Percentiles rank a stretch among this genome's conserved stretches.
phyloP scores from a whole-genome alignment of 164 flowering plant species.

The Paratinospora sagittata region DNA sequence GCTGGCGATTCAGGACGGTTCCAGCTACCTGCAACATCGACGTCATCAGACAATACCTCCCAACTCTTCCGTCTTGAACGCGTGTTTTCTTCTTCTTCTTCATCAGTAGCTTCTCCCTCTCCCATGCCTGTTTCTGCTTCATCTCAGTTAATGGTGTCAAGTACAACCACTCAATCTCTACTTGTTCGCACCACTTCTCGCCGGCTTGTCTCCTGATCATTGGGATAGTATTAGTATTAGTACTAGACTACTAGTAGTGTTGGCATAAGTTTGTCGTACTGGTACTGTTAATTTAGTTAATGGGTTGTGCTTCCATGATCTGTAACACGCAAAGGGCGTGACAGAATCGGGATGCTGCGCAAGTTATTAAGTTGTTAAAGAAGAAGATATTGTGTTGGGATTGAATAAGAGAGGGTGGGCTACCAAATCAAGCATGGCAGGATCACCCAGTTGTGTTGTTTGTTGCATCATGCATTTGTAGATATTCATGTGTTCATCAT shows the following conservation, averaged over 20 bases:
- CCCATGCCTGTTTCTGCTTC: neutral
- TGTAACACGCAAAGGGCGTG: conserved; percentile 1
- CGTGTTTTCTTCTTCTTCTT: neutral
- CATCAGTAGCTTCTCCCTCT: too few species aligned
- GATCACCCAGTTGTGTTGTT: neutral
- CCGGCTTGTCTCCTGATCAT: neutral
- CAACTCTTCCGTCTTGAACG: neutral
- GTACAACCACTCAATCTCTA: neutral
- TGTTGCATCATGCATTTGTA: neutral
- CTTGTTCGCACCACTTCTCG: neutral
- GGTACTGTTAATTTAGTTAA: neutral
- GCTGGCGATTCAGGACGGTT: conserved; percentile 9
- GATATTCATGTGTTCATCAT: too few species aligned
- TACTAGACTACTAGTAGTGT: too few species aligned
- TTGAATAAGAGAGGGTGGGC: conserved; percentile 2
- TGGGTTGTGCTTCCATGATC: neutral
- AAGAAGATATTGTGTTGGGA: neutral
- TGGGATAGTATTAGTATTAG: neutral
- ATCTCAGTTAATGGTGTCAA: too few species aligned
- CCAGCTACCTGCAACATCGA: neutral
- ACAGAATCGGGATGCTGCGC: neutral
- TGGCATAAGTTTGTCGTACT: too few species aligned
- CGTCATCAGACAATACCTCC: neutral
- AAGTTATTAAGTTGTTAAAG: neutral
- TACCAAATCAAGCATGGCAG: neutral